Conservation (phyloP, 2,329 filamentous ascomycete genomes). For the Apiospora arundinis region DNA sequence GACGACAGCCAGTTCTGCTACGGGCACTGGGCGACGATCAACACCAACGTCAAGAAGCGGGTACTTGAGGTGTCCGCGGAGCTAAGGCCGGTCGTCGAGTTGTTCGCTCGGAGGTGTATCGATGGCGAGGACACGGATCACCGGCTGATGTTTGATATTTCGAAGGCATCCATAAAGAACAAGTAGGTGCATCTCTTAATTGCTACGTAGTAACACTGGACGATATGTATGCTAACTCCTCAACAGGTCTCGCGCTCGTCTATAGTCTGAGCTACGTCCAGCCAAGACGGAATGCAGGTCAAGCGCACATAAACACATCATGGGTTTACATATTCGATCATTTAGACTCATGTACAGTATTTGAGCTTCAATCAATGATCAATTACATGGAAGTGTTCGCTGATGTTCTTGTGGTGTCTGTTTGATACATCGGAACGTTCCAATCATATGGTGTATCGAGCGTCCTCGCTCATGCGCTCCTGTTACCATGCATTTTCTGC, state of each 20-base stretch:
- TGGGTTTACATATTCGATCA: too few species aligned
- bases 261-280: not conserved
- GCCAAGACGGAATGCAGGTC: not conserved
- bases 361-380: too few species aligned
- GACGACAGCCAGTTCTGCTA: conserved; percentile 24
- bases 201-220: not conserved
- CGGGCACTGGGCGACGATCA: conserved; percentile 21
- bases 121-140: conserved; percentile 25
- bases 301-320: too few species aligned
- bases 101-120: conserved; percentile 23
- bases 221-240: not conserved
- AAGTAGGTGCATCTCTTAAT: not conserved
- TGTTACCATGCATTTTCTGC: too few species aligned
- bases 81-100: conserved; percentile 20
- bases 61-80: not conserved
- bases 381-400: too few species aligned
- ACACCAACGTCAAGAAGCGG: conserved; percentile 3
- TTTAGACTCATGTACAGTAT: too few species aligned
- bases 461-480: too few species aligned
- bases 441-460: too few species aligned
- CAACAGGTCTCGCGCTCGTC: not conserved
- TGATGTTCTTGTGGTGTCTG: too few species aligned
- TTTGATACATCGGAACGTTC: too few species aligned
- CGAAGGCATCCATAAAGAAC: not conserved
- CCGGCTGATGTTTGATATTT: conserved; percentile 25